Percentiles rank a stretch among this genome's conserved stretches.
These are phyloP conservation scores for Rhodotorula sp. DNA, from an alignment of 1,284 basidiomycete species.

Conservation along the genomic window DNA sequence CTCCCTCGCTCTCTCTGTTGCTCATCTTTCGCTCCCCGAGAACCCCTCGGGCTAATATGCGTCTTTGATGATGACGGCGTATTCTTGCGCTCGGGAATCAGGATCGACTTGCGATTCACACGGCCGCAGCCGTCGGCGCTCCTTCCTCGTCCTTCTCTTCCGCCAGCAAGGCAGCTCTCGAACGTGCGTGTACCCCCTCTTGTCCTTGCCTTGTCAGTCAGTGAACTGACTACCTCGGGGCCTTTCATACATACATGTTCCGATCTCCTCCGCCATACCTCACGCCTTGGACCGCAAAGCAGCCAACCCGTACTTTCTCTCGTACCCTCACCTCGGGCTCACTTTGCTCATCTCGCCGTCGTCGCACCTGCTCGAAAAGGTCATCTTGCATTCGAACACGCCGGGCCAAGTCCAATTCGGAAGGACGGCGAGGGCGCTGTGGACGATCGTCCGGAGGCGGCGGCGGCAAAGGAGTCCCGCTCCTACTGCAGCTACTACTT, in stretches of 20 bases:
- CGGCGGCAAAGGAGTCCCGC: too few relatives aligned
- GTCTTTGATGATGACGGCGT: too few relatives aligned
- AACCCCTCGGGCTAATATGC: too few relatives aligned
- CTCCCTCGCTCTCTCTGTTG: neutral
- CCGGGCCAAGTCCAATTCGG: slow-evolving; percentile 47
- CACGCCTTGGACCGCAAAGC: neutral
- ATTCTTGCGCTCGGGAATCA: neutral
- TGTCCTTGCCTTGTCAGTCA: too few relatives aligned
- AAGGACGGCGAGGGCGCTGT: slow-evolving; percentile 37
- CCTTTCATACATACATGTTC: neutral
- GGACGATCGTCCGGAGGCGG: slow-evolving; percentile 18
- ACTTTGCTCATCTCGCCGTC: slow-evolving; percentile 40
- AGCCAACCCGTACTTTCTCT: slow-evolving; percentile 46
- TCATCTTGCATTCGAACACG: slow-evolving; percentile 46
- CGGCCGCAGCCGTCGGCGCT: neutral
- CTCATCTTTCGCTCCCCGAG: too few relatives aligned
- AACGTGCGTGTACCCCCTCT: too few relatives aligned
- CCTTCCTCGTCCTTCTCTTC: neutral
- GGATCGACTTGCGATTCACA: slow-evolving; percentile 44
- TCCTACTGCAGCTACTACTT: too few relatives aligned
- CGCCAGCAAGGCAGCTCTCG: too few relatives aligned
- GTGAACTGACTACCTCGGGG: too few relatives aligned
- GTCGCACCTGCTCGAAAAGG: slow-evolving; percentile 39
- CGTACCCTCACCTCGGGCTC: slow-evolving; percentile 45
- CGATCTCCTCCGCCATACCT: neutral